Base-by-base conservation (phyloP, 2,329 filamentous ascomycete species). In the Sphaerostilbella broomeana region DNA sequence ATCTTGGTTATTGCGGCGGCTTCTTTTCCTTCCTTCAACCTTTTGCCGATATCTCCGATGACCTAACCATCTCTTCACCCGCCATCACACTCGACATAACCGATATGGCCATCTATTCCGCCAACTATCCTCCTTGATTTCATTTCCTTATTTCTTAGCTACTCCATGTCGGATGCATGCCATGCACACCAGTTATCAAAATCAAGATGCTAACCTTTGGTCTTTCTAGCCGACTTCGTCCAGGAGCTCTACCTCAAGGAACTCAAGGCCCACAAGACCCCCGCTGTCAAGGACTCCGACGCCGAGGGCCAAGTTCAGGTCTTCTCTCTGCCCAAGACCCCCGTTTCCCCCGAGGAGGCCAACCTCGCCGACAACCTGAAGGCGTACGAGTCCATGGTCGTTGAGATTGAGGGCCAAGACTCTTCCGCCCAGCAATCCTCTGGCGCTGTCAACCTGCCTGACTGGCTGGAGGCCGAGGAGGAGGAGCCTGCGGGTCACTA, bases 161-260 rank as follows among this genome's bases (percentile, higher is more conserved):
- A n/a, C n/a, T n/a, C n/a, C n/a, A n/a, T n/a, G n/a, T n/a, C n/a
- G n/a, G n/a, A n/a, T n/a, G n/a, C n/a, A n/a, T n/a, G n/a, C n/a
- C n/a, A n/a, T n/a, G n/a, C n/a, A n/a, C n/a, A n/a, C n/a, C n/a
- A n/a, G n/a, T n/a, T n/a, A n/a, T n/a, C n/a, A n/a, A n/a, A n/a
- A n/a, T n/a, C n/a, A n/a, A n/a, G n/a, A n/a, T n/a, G n/a, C n/a
- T n/a, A n/a, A n/a, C n/a, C n/a, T n/a, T 45, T 28, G 38, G 12
- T 40, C 29, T 22, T 18, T 36, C 50, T 61, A 97, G 92, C 86
- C 79, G 92, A 98, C 68, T 80, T 95, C 59, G 86, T 98, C 57
- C 92, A 97, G 71, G 90, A 97, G 64, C 79, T 98, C 61, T 98
- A 98, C 77, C 81, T 98, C 56, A 84, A 83, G 67, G 89, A 97